Base-by-base conservation (phyloP, 148 eudicot species). In the Heliamphora exappendiculata region DNA sequence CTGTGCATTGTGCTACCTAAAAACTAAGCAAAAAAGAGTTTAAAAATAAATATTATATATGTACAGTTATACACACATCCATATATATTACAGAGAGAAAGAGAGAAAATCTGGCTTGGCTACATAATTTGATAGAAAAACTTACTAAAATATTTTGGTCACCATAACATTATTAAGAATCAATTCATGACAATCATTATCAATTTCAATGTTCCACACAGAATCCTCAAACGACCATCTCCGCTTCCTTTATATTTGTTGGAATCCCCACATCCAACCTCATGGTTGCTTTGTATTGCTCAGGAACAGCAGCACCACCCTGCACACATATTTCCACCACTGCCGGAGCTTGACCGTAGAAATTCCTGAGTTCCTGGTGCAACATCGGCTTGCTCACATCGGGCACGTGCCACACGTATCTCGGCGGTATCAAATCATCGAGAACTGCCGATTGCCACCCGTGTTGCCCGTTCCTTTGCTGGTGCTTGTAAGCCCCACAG, bases 301-400 rank as follows among this genome's bases (percentile, higher is more conserved):
- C 97, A 2, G 97, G 97, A 47, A 89, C 86, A 67, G 36, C 86
- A 31, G 94, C 97, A 63, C 99, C 97, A 73, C 88, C 97, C 80
- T 92, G 96, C 55, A 86, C 89, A 81, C 97, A 95, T 20, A 95
- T 79, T 81, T 93, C 99, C 44, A 93, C 91, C 74, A 93, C 96
- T 0, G 90, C 96, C 3, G 97, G 97, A 60, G 99, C 97, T 79
- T 92, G 99, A 37, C 99, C 99, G 60, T 95, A 91, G 73, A 95
- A 95, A 85, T 79, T 91, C 78, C 90, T 81, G 36, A 95, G 86
- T 86, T 93, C 96, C 59, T 85, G 60, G 49, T 81, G 77, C 82
- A 95, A 70, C 39, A 78, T 76, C 19, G 96, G 89, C 37, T 88
- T 84, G 68, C 82, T 76, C 47, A 88, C 67, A 80, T 95, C 88